A percentile compares a stretch with the other conserved stretches of the same genome.
Evolutionary conservation across 441 rosid species (phyloP).

Genomic region (Syzygium malaccense): DNA sequence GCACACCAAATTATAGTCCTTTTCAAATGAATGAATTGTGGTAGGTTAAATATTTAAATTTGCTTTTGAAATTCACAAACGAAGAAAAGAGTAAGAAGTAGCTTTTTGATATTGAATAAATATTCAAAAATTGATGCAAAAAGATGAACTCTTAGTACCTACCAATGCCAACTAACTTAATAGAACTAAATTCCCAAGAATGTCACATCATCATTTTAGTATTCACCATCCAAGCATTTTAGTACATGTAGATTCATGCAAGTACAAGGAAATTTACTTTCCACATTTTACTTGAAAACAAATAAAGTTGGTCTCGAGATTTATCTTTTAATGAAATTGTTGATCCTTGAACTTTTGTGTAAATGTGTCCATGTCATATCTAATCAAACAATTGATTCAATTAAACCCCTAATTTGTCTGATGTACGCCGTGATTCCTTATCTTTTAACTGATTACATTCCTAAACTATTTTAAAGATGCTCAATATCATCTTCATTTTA

Average conservation of each 20-base stretch:
- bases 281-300: background rate
- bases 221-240: no score
- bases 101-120: background rate
- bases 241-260: background rate
- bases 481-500: background rate
- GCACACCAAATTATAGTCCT: background rate
- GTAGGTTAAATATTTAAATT: background rate
- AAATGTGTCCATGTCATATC: rapidly evolving
- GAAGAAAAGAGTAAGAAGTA: background rate
- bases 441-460: background rate
- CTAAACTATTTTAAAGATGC: background rate
- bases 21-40: background rate
- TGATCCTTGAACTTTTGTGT: background rate
- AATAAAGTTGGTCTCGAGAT: rapidly evolving
- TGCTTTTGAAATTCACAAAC: background rate
- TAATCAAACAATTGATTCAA: background rate
- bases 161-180: background rate
- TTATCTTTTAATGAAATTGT: no score
- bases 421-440: rapidly evolving
- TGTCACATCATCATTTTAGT: background rate
- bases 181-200: no score
- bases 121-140: background rate
- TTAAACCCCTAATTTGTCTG: background rate
- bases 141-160: background rate
- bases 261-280: background rate